These are phyloP conservation scores for Aspergillus jensenii DNA, from an alignment of 2,329 filamentous ascomycete species.

Conservation along the genomic window DNA sequence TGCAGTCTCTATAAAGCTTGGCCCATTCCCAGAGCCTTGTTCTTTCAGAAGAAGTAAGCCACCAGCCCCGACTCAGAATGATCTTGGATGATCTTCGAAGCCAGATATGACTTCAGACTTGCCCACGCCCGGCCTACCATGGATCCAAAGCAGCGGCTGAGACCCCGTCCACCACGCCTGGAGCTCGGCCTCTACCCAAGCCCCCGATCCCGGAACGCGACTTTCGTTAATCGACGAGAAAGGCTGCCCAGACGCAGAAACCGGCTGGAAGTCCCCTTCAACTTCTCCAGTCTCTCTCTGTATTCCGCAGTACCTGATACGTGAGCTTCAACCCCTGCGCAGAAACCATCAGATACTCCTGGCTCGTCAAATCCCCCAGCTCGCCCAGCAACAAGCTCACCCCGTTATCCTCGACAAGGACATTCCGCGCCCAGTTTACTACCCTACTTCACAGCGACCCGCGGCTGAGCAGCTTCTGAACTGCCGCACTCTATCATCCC, in stretches of 20 bases:
- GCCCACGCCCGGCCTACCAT: slow-evolving; percentile 15
- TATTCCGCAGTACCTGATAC: background rate
- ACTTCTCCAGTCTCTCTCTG: background rate
- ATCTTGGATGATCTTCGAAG: slow-evolving; percentile 13
- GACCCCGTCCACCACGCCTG: background rate
- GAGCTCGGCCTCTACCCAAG: background rate
- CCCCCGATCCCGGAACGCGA: background rate
- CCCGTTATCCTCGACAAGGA: slow-evolving; percentile 2
- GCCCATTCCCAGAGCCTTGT: background rate
- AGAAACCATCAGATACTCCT: slow-evolving; percentile 13
- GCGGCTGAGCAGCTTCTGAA: slow-evolving; percentile 7
- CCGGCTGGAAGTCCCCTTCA: background rate
- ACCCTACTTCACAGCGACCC: slow-evolving; percentile 8
- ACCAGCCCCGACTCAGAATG: background rate
- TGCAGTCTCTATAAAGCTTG: too few species aligned
- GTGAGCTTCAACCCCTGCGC: slow-evolving; percentile 9
- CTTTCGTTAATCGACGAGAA: background rate
- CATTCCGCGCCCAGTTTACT: slow-evolving; percentile 7
- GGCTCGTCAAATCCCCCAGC: slow-evolving; percentile 11
- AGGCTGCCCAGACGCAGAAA: background rate
- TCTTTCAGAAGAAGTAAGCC: slow-evolving; percentile 15
- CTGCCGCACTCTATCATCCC: slow-evolving; percentile 3
- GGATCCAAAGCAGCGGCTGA: slow-evolving; percentile 14
- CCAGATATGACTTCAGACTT: slow-evolving; percentile 9
- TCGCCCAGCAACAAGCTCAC: background rate